Conservation (phyloP, 805 yeast species). For the Yarrowia divulgata region DNA sequence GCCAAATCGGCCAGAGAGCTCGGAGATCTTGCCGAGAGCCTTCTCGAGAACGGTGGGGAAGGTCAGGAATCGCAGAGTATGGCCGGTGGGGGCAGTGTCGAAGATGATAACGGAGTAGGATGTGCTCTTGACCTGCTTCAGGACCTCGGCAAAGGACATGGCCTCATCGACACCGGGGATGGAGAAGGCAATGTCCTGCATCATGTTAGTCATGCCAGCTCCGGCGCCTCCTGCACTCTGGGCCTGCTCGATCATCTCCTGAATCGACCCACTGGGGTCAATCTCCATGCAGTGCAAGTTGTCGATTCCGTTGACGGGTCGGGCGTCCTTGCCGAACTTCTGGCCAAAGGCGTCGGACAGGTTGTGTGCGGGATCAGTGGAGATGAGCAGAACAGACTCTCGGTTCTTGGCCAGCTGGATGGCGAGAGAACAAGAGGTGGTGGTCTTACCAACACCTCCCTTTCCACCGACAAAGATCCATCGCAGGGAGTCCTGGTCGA, state of each 20-base stretch:
- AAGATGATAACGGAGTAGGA: constrained; percentile 88
- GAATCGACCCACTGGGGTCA: constrained; percentile 93
- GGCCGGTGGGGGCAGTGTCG: constrained; percentile 99
- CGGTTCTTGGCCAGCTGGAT: constrained; percentile 87
- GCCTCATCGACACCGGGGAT: constrained; percentile 99
- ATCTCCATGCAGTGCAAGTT: constrained; percentile 98
- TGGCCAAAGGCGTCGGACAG: constrained; percentile 98
- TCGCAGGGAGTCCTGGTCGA: constrained; percentile 63
- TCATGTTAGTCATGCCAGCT: constrained; percentile 70
- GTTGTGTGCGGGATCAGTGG: constrained; percentile 99
- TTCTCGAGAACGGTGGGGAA: constrained; percentile 92
- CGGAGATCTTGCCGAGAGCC: constrained; percentile 84
- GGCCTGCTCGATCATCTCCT: constrained; percentile 68
- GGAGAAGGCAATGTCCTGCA: constrained; percentile 91
- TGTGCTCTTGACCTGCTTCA: constrained; percentile 87
- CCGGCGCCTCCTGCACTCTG: constrained; percentile 48
- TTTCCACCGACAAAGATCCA: constrained; percentile 99
- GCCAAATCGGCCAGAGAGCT: constrained; percentile 84
- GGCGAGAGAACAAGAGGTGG: constrained; percentile 94
- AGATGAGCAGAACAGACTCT: constrained; percentile 85
- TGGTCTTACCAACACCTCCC: constrained; percentile 99
- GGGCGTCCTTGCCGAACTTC: constrained; percentile 96
- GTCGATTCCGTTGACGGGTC: constrained; percentile 85
- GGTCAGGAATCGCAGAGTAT: constrained; percentile 92
- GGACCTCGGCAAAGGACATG: constrained; percentile 94